Conservation (phyloP, 345 rosid genomes). For the Brassica rapa region DNA sequence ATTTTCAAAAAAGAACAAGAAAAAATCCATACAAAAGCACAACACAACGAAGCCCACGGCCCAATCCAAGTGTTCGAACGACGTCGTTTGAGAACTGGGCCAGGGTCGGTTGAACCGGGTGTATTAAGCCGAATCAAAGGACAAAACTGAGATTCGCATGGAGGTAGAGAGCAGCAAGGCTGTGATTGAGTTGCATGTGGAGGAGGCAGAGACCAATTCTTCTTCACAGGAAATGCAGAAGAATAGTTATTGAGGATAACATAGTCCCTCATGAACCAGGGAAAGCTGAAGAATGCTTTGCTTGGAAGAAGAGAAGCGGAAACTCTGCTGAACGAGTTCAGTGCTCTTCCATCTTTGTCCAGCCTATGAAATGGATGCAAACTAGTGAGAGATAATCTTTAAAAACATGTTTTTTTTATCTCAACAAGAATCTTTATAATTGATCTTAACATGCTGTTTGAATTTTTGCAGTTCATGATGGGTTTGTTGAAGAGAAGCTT, state of each 20-base stretch:
- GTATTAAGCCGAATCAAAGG: no score
- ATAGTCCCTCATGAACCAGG: conserved; percentile 68
- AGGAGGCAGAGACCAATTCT: conserved; percentile 11
- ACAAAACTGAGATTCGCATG: not conserved
- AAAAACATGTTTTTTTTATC: not conserved
- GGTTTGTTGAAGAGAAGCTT: conserved; percentile 78
- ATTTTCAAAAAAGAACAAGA: no score
- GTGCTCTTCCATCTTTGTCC: conserved; percentile 82
- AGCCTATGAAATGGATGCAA: conserved; percentile 96
- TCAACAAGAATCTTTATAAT: not conserved
- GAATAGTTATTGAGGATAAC: conserved; percentile 70
- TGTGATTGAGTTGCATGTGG: not conserved
- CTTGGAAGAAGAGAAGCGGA: conserved; percentile 69
- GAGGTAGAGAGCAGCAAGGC: not conserved
- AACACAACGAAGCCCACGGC: no score
- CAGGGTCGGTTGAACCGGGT: no score
- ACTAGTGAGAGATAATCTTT: conserved; percentile 43
- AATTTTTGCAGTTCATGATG: conserved; percentile 69
- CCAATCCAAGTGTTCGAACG: no score
- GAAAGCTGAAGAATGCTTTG: conserved; percentile 72
- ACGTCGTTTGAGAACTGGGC: no score
- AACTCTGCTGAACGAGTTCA: conserved; percentile 47
- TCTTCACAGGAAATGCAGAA: conserved; percentile 57
- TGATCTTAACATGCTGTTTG: conserved; percentile 1
- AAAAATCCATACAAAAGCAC: no score